These are phyloP conservation scores for Beauveria rudraprayagi DNA, from an alignment of 2,329 filamentous ascomycete species.

Conservation along the genomic window DNA sequence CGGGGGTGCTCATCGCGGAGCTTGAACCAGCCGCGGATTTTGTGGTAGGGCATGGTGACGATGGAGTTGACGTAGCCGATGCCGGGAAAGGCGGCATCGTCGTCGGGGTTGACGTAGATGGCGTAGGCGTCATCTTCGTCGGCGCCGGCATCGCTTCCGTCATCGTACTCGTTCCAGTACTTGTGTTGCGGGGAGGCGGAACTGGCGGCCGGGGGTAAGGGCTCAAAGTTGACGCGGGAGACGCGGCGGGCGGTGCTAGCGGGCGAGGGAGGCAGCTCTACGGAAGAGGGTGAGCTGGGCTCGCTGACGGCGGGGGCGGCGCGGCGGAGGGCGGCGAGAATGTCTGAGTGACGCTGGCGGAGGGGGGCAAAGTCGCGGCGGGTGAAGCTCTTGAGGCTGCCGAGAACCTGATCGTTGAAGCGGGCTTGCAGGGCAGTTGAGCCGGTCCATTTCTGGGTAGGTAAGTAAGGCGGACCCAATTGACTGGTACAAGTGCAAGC, in stretches of 20 bases:
- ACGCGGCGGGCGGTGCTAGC: conserved; percentile 14
- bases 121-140: conserved; percentile 51
- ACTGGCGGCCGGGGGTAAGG: conserved; percentile 22
- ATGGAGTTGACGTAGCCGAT: conserved; percentile 50
- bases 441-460: conserved; percentile 67
- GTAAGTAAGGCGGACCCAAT: neutral
- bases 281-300: conserved; percentile 30
- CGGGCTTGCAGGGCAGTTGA: conserved; percentile 56
- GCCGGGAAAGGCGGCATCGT: conserved; percentile 52
- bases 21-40: conserved; percentile 43
- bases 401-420: conserved; percentile 59
- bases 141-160: conserved; percentile 61
- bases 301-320: conserved; percentile 34
- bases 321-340: conserved; percentile 39
- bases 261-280: conserved; percentile 17
- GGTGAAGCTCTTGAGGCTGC: conserved; percentile 63
- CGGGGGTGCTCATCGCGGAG: conserved; percentile 21
- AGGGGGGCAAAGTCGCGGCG: conserved; percentile 53
- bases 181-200: conserved; percentile 26
- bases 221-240: conserved; percentile 21
- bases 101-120: conserved; percentile 67
- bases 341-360: conserved; percentile 40
- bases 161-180: conserved; percentile 86
- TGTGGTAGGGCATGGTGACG: conserved; percentile 41
- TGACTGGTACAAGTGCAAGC: neutral